Conservation (phyloP, 2,329 filamentous ascomycete genomes). For the Penicillium sp. region DNA sequence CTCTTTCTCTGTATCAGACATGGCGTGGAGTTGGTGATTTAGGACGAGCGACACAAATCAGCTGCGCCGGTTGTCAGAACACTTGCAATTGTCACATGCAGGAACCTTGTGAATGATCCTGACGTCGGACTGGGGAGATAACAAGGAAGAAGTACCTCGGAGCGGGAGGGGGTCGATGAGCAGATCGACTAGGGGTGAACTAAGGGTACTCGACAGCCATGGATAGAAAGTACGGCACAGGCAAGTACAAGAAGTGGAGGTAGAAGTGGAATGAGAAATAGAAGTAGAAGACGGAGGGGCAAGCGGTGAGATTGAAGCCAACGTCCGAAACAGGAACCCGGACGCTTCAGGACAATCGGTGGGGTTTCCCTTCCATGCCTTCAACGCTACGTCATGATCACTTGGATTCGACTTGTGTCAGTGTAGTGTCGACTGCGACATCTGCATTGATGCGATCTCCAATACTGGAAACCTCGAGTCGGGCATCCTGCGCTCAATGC, state of each 20-base stretch:
- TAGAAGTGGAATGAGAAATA: background rate
- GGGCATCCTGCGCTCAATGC: background rate
- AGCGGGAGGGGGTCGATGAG: slow-evolving; percentile 11
- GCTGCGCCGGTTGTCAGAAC: slow-evolving; percentile 6
- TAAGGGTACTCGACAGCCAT: slow-evolving; percentile 20
- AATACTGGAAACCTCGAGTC: background rate
- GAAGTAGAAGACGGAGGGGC: slow-evolving; percentile 17
- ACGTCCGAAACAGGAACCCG: slow-evolving; percentile 20
- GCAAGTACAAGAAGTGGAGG: background rate
- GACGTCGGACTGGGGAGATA: slow-evolving; percentile 8
- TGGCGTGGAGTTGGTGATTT: slow-evolving; percentile 11
- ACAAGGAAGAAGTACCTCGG: slow-evolving; percentile 18
- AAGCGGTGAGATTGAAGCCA: slow-evolving; percentile 26
- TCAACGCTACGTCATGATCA: slow-evolving; percentile 25
- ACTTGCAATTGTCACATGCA: slow-evolving; percentile 18
- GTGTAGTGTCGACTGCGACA: background rate
- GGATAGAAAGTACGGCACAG: background rate
- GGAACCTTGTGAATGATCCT: background rate
- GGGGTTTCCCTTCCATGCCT: slow-evolving; percentile 9
- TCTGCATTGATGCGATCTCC: background rate
- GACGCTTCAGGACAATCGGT: slow-evolving; percentile 8
- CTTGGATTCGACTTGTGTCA: background rate
- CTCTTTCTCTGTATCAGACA: slow-evolving; percentile 23
- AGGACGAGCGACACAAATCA: slow-evolving; percentile 5
- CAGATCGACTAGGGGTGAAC: slow-evolving; percentile 7